Base-by-base conservation (phyloP, 2,329 filamentous ascomycete genomes). In the Akanthomyces lecanii region DNA sequence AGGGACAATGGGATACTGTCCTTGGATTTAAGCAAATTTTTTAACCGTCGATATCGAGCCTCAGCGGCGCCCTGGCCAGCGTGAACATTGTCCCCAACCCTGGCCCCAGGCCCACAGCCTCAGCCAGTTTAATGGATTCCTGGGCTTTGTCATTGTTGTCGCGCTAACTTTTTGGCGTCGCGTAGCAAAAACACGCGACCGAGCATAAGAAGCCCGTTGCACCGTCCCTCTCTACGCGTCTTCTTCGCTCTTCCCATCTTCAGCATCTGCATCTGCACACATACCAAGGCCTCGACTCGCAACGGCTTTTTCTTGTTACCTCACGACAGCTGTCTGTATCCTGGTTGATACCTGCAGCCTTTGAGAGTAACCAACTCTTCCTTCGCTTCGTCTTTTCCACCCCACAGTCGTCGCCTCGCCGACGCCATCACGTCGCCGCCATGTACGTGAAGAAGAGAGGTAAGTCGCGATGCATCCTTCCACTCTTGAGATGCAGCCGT, bases 381-480 rank as follows among this genome's bases (percentile, higher is more conserved):
- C 66, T 66, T 64, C 61, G 50, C 64, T 59, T 62, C 64, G 65
- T 66, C 66, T 62, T 67, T 68, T 66, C 28, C 64, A 65, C 45
- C 59, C 36, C 58, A 58, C 50, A 66, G 67, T 64, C 63, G 62
- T 61, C 58, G 60, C 59, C 56, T 47, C 44, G 47, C 58, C 57
- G 56, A 55, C 65, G 64, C 55, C 57, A 64, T 63, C 66, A 67
- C 65, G 67, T 67, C 67, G 67, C 71, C 78, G 75, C 71, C 71
- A 87, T 87, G 84, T 87, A 82, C 74, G 84, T 87, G 74, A 82
- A 81, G 75, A 86, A 86, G 81, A 80, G 84, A 74, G 84, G 84
- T 85, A 79, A 69, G 83, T 79, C 67, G 61, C 63, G 40, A 55
- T 48, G 62, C 4, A n/a, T 28, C 30, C 16, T 14, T 45, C 11